A percentile compares a stretch with the other conserved stretches of the same genome.
Evolutionary conservation across 306 rosid genomes (phyloP).

Genomic region (Vigna hirtella): DNA sequence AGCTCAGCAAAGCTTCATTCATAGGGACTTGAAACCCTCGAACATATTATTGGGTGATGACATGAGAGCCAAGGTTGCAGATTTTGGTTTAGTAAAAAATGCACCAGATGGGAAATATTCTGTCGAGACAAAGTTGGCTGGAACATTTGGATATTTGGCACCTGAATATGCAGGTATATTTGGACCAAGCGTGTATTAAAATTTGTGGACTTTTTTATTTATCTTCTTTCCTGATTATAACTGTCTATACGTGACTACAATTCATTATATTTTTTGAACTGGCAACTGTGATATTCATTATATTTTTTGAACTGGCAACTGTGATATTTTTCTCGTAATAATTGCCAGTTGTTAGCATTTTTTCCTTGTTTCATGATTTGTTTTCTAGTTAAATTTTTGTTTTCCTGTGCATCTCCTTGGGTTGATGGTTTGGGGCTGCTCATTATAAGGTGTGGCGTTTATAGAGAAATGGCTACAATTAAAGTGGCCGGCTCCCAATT

Average conservation of each 20-base stretch:
- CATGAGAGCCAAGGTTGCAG: constrained; percentile 93
- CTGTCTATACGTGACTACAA: background rate
- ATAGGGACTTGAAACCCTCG: constrained; percentile 84
- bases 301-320: background rate
- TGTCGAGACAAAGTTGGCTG: constrained; percentile 83
- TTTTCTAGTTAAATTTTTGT: background rate
- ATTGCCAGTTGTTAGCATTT: constrained; percentile 13
- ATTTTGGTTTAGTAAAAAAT: constrained; percentile 84
- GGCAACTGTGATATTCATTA: background rate
- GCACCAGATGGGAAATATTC: constrained; percentile 91
- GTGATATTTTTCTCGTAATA: background rate
- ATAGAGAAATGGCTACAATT: no score
- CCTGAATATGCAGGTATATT: constrained; percentile 87
- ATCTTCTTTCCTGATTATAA: background rate
- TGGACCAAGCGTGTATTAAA: background rate
- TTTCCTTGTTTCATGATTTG: background rate
- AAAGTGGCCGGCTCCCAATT: background rate
- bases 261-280: background rate
- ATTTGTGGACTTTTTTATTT: background rate
- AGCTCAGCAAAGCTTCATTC: constrained; percentile 91
- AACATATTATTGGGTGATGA: constrained; percentile 85
- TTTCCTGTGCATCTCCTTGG: background rate
- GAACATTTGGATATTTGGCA: constrained; percentile 90
- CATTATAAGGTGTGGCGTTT: no score
- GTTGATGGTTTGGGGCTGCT: background rate